Percentiles rank a stretch among this genome's conserved stretches.
These are phyloP conservation scores for Kluyveromyces sp. DNA, from an alignment of 1,139 yeast genomes.

Conservation along the genomic window DNA sequence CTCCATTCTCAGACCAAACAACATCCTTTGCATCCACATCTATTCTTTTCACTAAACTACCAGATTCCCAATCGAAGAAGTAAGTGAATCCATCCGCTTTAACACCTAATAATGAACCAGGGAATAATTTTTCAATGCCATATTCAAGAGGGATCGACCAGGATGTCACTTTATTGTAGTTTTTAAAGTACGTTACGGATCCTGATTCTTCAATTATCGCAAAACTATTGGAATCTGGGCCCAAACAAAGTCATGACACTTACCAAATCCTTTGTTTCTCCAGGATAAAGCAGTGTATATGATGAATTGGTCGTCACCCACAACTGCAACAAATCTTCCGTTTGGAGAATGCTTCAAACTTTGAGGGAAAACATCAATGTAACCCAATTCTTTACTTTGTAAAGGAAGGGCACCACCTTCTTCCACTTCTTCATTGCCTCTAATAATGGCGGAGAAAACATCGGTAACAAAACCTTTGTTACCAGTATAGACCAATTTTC, in stretches of 20 bases:
- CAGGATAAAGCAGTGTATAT: slow-evolving; percentile 95
- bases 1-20: slow-evolving; percentile 92
- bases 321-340: slow-evolving; percentile 93
- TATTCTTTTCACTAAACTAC: slow-evolving; percentile 74
- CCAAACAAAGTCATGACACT: slow-evolving; percentile 91
- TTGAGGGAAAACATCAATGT: slow-evolving; percentile 88
- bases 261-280: slow-evolving; percentile 93
- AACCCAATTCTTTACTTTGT: slow-evolving; percentile 81
- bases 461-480: slow-evolving; percentile 55
- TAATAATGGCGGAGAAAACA: slow-evolving; percentile 75
- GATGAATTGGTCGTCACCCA: slow-evolving; percentile 97
- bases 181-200: slow-evolving; percentile 64
- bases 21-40: slow-evolving; percentile 75
- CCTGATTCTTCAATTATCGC: slow-evolving; percentile 72
- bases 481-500: slow-evolving; percentile 77
- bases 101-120: slow-evolving; percentile 81
- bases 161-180: slow-evolving; percentile 70
- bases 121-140: slow-evolving; percentile 72
- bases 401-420: slow-evolving; percentile 78
- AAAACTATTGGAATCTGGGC: slow-evolving; percentile 78
- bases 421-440: slow-evolving; percentile 56
- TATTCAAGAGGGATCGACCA: slow-evolving; percentile 60
- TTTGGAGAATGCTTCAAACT: slow-evolving; percentile 87
- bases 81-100: slow-evolving; percentile 72
- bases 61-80: slow-evolving; percentile 91